phyloP scores from a whole-genome alignment of 2,329 filamentous ascomycete genomes.

The Sporothrix curviconia region DNA sequence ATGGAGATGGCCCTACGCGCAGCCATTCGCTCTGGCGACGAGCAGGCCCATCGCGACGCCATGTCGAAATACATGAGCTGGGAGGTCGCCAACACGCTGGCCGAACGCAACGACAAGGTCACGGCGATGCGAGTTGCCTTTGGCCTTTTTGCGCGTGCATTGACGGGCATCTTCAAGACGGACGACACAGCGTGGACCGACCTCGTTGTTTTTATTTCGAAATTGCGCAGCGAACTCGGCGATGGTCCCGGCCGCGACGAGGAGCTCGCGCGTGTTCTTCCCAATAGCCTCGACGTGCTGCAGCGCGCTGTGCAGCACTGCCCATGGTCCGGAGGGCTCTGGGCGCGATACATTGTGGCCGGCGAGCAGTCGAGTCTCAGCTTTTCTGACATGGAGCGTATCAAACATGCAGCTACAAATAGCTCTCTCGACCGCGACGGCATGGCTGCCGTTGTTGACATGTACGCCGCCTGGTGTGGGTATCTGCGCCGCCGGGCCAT shows the following conservation, averaged over 20 bases:
- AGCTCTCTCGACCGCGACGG: constrained; percentile 79
- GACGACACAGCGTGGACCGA: constrained; percentile 78
- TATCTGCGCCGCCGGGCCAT: constrained; percentile 85
- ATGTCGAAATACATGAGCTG: constrained; percentile 73
- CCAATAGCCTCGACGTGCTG: constrained; percentile 60
- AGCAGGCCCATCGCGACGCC: constrained; percentile 44
- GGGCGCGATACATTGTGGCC: constrained; percentile 81
- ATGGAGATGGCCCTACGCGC: constrained; percentile 61
- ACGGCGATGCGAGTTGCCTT: constrained; percentile 47
- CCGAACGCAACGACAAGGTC: constrained; percentile 42
- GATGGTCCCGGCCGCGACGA: constrained; percentile 31
- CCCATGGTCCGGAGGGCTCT: constrained; percentile 84
- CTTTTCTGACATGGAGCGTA: constrained; percentile 75
- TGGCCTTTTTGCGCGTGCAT: constrained; percentile 72
- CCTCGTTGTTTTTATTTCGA: constrained; percentile 68
- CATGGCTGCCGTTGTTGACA: constrained; percentile 80
- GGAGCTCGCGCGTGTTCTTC: constrained; percentile 33
- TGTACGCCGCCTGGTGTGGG: constrained; percentile 91
- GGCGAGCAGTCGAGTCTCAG: constrained; percentile 71
- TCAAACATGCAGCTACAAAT: constrained; percentile 88
- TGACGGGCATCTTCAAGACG: constrained; percentile 61
- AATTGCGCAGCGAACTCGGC: constrained; percentile 32
- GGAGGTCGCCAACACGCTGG: constrained; percentile 61
- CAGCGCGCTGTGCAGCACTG: constrained; percentile 83
- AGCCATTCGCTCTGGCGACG: constrained; percentile 50